These are phyloP conservation scores for Arachnopeziza araneosa DNA, from an alignment of 2,329 filamentous ascomycete genomes.

Conservation along the genomic window DNA sequence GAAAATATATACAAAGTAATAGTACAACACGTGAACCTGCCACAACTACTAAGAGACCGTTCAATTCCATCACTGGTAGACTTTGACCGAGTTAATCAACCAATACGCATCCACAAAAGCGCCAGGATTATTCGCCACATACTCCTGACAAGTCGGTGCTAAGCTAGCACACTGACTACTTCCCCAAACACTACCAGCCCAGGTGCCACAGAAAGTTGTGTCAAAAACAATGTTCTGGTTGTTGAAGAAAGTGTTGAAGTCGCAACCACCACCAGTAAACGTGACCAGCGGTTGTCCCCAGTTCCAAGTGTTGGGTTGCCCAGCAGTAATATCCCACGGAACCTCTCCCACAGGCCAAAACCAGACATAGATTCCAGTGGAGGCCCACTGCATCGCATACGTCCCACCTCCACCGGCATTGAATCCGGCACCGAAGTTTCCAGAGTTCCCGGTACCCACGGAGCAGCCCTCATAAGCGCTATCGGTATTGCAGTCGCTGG, in stretches of 20 bases:
- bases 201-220: conserved; percentile 79
- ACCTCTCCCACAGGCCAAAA: conserved; percentile 68
- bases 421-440: conserved; percentile 63
- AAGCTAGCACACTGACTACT: conserved; percentile 51
- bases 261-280: conserved; percentile 65
- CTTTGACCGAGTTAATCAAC: conserved; percentile 52
- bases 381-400: conserved; percentile 74
- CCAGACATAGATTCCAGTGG: conserved; percentile 66
- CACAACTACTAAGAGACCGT: too few species aligned
- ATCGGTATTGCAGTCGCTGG: conserved; percentile 51
- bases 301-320: conserved; percentile 55
- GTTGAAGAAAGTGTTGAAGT: conserved; percentile 65
- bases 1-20: neutral
- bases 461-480: conserved; percentile 53
- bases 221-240: conserved; percentile 74
- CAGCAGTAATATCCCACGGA: conserved; percentile 55
- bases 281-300: conserved; percentile 66
- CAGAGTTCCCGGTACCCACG: conserved; percentile 43
- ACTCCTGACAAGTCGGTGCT: conserved; percentile 57
- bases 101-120: conserved; percentile 69
- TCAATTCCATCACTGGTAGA: conserved; percentile 9
- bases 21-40: neutral
- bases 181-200: conserved; percentile 70
- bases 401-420: conserved; percentile 65
- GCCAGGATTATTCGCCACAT: conserved; percentile 63